Base-by-base conservation (phyloP, 495 filamentous ascomycete species). In the Penicillium goetzii region DNA sequence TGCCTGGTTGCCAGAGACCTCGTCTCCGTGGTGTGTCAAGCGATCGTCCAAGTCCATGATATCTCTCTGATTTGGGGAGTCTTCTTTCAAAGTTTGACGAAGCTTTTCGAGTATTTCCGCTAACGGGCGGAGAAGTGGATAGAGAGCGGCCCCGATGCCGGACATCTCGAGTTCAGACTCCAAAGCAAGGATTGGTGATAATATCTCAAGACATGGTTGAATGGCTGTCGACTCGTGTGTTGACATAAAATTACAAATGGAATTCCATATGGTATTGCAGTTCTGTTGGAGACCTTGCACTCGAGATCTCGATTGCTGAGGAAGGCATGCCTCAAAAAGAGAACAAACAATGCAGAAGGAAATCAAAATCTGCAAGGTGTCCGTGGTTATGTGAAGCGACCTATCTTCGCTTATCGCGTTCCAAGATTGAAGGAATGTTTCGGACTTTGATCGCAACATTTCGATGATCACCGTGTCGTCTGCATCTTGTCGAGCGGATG, bases 41-140 rank as follows among this genome's bases (percentile, higher is more conserved):
- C 83, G 84, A 56, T 89, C 86, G 64, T 97, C 92, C 25, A 96
- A 70, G 60, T 97, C 92, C 90, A 96, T 92, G 15, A 77, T 65
- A 66, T 93, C 88, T 36, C 77, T 74, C 28, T 68, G 59, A 10
- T 53, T 3, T 11, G 50, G 47, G 5, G 57, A 28, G 45, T 59
- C 38, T 56, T 66, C n/a, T 51, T 74, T 73, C n/a, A 74, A 71
- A 11, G 32, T 55, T 38, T 73, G 66, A 36, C 76, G 70, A 40
- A 74, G 56, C 21, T 76, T 76, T 36, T 85, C 82, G 26, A 91
- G 75, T 3, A 77, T 66, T 30, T 68, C 55, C 2, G 68, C 53
- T 15, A 81, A 69, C 11, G 78, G 77, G 21, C 32, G n/a, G 17
- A 76, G 26, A 23, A 81, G 66, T 17, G 61, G 38, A 26, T 26